Percentiles rank a stretch among this genome's conserved stretches.
phyloP scores from a whole-genome alignment of 2,329 filamentous ascomycete genomes.

The Acephala macrosclerotiorum region DNA sequence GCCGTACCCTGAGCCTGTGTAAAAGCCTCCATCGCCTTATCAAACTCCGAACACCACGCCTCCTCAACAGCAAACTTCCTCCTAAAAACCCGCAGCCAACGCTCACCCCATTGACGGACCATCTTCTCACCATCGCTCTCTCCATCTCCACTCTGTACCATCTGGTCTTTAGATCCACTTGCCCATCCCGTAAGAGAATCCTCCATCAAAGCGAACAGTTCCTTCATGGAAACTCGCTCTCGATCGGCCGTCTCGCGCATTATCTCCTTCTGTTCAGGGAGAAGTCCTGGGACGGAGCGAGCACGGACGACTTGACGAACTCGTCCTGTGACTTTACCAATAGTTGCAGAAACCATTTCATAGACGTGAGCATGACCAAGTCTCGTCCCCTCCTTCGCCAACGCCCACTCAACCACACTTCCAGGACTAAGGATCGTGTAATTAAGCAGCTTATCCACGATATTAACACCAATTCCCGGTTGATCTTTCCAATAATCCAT shows the following conservation, averaged over 20 bases:
- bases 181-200: conserved; percentile 79
- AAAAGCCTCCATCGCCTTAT: conserved; percentile 37
- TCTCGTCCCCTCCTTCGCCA: conserved; percentile 66
- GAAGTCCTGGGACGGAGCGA: conserved; percentile 62
- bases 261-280: conserved; percentile 52
- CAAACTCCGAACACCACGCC: conserved; percentile 58
- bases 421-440: conserved; percentile 91
- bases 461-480: conserved; percentile 88
- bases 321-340: conserved; percentile 87
- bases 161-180: conserved; percentile 73
- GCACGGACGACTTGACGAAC: conserved; percentile 80
- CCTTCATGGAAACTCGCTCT: conserved; percentile 78
- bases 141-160: conserved; percentile 72
- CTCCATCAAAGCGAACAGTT: conserved; percentile 82
- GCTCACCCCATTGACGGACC: conserved; percentile 79
- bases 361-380: conserved; percentile 81
- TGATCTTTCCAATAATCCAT: conserved; percentile 94
- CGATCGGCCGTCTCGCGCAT: conserved; percentile 71
- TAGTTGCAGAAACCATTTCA: conserved; percentile 88
- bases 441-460: conserved; percentile 96
- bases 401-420: conserved; percentile 88
- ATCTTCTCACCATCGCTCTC: conserved; percentile 60
- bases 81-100: conserved; percentile 87
- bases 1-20: conserved; percentile 3
- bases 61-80: conserved; percentile 88